Evolutionary conservation across 139 green algal species (phyloP).

Genomic region (Raphidocelis subcapitata): DNA sequence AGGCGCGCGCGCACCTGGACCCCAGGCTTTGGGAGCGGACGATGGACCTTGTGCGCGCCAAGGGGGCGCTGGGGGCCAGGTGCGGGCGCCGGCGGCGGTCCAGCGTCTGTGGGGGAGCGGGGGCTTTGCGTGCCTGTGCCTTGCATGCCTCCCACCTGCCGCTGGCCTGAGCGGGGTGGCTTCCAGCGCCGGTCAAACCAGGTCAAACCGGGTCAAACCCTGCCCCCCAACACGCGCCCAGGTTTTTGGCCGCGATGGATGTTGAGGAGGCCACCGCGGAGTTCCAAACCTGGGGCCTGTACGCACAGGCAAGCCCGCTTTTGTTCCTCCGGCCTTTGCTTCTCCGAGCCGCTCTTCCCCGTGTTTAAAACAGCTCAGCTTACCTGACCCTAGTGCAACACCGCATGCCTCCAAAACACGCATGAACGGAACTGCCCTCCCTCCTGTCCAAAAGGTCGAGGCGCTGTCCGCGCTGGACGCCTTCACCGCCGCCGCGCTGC

Average conservation of each 20-base stretch:
- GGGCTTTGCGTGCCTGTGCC: too few relatives aligned
- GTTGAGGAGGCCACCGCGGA: conserved; percentile 22
- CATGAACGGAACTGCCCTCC: too few relatives aligned
- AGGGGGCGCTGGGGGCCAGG: conserved; percentile 1
- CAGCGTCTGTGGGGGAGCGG: too few relatives aligned
- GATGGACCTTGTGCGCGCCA: conserved; percentile 24
- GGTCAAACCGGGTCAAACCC: too few relatives aligned
- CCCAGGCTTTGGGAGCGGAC: conserved; percentile 32
- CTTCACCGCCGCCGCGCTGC: conserved; percentile 21
- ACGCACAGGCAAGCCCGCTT: conserved; percentile 1
- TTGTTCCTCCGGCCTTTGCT: too few relatives aligned
- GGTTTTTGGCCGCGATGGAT: conserved; percentile 28
- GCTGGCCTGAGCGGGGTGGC: too few relatives aligned
- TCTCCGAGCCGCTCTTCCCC: too few relatives aligned
- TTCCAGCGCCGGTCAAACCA: too few relatives aligned
- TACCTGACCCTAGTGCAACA: background rate
- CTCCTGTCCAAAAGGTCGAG: conserved; percentile 20
- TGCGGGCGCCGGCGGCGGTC: background rate
- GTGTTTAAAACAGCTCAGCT: background rate
- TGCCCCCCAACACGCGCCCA: background rate
- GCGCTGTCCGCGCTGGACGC: conserved; percentile 21
- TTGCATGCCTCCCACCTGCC: too few relatives aligned
- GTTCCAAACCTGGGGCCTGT: conserved; percentile 22
- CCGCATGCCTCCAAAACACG: too few relatives aligned
- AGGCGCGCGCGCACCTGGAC: conserved; percentile 16